Conservation (phyloP, 164 flowering plant species). For the Malania oleifera region DNA sequence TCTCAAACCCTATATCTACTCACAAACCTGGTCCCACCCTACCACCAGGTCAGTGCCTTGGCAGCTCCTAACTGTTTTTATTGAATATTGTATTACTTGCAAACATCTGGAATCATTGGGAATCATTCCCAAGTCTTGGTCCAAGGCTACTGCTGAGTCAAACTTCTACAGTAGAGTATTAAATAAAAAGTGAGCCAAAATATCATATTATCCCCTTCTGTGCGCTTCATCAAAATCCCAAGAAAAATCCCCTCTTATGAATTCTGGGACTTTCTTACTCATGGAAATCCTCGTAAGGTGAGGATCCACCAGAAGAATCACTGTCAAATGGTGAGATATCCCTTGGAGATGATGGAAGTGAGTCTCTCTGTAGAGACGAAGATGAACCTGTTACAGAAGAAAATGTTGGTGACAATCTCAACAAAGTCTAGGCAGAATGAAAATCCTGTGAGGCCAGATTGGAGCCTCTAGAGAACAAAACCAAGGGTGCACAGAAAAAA, state of each 20-base stretch:
- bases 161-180: too few relatives aligned
- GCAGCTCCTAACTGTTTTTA: constrained; percentile 3
- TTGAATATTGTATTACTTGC: not conserved
- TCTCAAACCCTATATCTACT: too few relatives aligned
- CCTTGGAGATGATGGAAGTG: constrained; percentile 28
- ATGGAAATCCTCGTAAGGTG: not conserved
- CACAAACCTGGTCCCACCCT: too few relatives aligned
- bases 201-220: not conserved
- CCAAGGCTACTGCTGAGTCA: not conserved
- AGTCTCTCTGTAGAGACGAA: constrained; percentile 69
- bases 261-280: not conserved
- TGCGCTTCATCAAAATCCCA: not conserved
- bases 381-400: constrained; percentile 44
- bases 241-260: not conserved
- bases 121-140: not conserved
- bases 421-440: too few relatives aligned
- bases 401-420: too few relatives aligned
- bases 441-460: too few relatives aligned
- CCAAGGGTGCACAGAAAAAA: too few relatives aligned
- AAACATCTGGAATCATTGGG: not conserved
- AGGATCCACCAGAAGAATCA: constrained; percentile 1
- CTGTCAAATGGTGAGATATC: not conserved
- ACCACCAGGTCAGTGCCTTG: not conserved
- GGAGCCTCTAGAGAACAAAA: too few relatives aligned
- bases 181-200: not conserved